Evolutionary conservation across 1,284 basidiomycete genomes (phyloP).

Genomic region (Puccinia hordei): DNA sequence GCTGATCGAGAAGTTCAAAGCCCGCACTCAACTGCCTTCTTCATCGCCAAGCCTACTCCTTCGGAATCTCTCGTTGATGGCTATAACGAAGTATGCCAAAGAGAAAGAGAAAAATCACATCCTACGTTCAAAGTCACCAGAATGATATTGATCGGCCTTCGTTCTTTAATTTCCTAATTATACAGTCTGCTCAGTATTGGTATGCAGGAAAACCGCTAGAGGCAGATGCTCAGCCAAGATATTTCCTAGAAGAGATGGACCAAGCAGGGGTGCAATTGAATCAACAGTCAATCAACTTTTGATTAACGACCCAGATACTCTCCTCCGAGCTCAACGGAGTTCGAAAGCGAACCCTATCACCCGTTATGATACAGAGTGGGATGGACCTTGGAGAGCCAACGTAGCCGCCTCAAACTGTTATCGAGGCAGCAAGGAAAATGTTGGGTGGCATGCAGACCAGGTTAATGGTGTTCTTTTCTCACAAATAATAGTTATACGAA

Average conservation of each 20-base stretch:
- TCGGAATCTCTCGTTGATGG: conserved; percentile 36
- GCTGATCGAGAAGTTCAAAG: conserved; percentile 78
- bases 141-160: background rate
- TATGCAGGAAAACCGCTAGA: conserved; percentile 69
- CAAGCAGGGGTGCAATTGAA: conserved; percentile 74
- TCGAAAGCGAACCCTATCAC: conserved; percentile 51
- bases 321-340: conserved; percentile 13
- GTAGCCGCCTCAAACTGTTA: conserved; percentile 90
- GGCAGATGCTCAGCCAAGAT: conserved; percentile 64
- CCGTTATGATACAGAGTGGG: conserved; percentile 75
- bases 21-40: conserved; percentile 79
- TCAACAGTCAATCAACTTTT: conserved; percentile 75
- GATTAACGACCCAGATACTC: conserved; percentile 61
- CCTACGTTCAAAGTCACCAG: background rate
- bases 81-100: conserved; percentile 39
- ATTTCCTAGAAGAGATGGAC: conserved; percentile 74
- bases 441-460: conserved; percentile 51
- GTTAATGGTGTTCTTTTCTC: background rate
- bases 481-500: conserved; percentile 59
- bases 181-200: conserved; percentile 63
- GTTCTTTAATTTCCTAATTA: background rate
- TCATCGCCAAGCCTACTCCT: conserved; percentile 62
- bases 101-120: background rate
- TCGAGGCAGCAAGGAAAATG: conserved; percentile 71
- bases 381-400: conserved; percentile 77